Evolutionary conservation across 202 grass and related monocot species (phyloP).

Genomic region (Carex arenaria): DNA sequence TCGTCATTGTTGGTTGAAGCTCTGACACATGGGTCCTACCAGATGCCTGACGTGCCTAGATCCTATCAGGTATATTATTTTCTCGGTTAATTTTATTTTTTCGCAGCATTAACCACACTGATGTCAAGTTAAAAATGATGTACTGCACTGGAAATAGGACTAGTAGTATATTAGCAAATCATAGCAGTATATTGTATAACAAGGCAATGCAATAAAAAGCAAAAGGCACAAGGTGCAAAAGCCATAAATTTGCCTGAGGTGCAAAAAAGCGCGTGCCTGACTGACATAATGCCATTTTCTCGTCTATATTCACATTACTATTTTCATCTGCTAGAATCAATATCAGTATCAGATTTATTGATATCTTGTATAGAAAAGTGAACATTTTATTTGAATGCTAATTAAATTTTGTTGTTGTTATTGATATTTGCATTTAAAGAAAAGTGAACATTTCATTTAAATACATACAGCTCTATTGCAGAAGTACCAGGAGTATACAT

Average conservation of each 20-base stretch:
- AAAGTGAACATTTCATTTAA: no score
- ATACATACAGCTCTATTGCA: not conserved
- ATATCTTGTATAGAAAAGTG: not conserved
- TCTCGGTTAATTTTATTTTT: not conserved
- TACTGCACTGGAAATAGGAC: not conserved
- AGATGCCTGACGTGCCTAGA: conserved; percentile 38
- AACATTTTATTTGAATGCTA: not conserved
- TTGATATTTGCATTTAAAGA: not conserved
- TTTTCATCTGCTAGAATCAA: no score
- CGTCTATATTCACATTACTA: no score
- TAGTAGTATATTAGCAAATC: not conserved
- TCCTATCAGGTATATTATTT: conserved; percentile 60
- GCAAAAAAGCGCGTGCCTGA: not conserved
- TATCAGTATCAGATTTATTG: no score
- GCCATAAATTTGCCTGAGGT: not conserved
- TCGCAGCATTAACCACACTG: not conserved
- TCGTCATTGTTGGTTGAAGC: conserved; percentile 58
- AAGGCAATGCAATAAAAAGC: not conserved
- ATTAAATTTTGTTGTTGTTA: not conserved
- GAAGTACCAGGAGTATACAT: not conserved
- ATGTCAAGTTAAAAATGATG: not conserved
- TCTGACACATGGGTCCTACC: conserved; percentile 70
- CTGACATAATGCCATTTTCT: not conserved
- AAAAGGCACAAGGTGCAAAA: not conserved
- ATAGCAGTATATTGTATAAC: not conserved